phyloP scores from a whole-genome alignment of 169 alveolate species.

The Cryptosporidium bovis region DNA sequence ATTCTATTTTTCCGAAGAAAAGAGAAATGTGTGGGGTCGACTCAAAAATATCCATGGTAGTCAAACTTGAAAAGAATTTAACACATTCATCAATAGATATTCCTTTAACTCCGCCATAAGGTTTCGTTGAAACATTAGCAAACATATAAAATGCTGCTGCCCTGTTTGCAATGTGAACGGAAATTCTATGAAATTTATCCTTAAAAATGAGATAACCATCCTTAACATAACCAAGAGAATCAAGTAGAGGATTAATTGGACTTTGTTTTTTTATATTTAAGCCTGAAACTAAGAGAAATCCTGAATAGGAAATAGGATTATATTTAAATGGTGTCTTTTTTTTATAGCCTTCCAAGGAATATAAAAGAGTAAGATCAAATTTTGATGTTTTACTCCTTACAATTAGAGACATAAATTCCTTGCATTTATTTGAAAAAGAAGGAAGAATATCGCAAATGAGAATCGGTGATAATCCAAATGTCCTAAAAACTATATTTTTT shows the following conservation, averaged over 20 bases:
- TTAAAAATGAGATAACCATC: background rate
- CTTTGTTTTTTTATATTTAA: background rate
- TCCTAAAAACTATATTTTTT: background rate
- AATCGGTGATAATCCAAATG: background rate
- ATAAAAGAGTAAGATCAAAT: background rate
- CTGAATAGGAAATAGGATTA: conserved; percentile 2
- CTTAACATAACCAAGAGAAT: background rate
- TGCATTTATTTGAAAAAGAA: background rate
- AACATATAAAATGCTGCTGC: conserved; percentile 38
- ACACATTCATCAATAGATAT: background rate
- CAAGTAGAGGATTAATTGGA: background rate
- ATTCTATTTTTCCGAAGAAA: conserved; percentile 1
- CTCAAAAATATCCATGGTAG: background rate
- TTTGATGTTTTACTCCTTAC: background rate
- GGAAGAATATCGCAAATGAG: background rate
- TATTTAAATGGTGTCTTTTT: background rate
- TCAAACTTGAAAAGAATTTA: background rate
- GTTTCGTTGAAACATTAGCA: background rate
- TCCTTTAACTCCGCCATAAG: background rate
- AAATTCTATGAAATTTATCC: background rate
- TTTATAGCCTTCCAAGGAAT: too few species aligned
- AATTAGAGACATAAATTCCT: background rate
- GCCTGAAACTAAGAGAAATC: background rate
- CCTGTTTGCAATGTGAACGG: conserved; percentile 7
- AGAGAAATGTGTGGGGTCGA: background rate